A percentile compares a stretch with the other conserved stretches of the same genome.
Conservation (phyloP, 192 early-diverging fungal genomes). For the Glomus cerebriforme region DNA sequence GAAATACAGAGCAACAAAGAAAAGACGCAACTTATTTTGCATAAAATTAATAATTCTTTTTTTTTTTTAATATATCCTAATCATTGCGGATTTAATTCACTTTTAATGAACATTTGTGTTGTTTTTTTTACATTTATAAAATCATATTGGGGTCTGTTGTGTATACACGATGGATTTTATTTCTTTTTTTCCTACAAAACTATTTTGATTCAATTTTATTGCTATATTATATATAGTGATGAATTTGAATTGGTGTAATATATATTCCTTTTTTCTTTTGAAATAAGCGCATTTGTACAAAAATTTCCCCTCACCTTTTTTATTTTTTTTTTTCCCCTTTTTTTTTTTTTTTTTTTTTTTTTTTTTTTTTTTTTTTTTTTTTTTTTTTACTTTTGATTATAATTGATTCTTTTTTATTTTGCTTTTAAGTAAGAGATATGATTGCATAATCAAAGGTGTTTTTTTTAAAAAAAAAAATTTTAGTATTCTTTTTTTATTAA, state of each 20-base stretch:
- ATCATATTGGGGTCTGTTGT: neutral
- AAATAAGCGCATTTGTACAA: neutral
- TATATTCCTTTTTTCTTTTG: neutral
- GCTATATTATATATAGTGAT: neutral
- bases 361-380: conserved; percentile 20
- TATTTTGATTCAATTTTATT: neutral
- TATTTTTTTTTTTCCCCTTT: conserved; percentile 20
- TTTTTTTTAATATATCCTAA: neutral
- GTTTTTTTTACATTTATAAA: neutral
- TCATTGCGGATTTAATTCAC: neutral
- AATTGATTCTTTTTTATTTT: too few relatives aligned
- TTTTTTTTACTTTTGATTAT: too few relatives aligned
- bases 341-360: conserved; percentile 12
- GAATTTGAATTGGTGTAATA: neutral
- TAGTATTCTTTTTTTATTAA: too few relatives aligned
- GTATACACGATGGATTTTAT: neutral
- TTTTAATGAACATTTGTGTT: neutral
- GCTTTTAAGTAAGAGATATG: too few relatives aligned
- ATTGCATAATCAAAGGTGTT: too few relatives aligned
- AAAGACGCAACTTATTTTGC: neutral
- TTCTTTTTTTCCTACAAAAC: neutral
- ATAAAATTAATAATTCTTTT: neutral
- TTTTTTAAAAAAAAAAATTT: too few relatives aligned
- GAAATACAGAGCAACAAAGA: neutral
- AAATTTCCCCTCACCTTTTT: neutral